Conservation (phyloP, 176 grass and related monocot species). For the Saccharum spontaneum region DNA sequence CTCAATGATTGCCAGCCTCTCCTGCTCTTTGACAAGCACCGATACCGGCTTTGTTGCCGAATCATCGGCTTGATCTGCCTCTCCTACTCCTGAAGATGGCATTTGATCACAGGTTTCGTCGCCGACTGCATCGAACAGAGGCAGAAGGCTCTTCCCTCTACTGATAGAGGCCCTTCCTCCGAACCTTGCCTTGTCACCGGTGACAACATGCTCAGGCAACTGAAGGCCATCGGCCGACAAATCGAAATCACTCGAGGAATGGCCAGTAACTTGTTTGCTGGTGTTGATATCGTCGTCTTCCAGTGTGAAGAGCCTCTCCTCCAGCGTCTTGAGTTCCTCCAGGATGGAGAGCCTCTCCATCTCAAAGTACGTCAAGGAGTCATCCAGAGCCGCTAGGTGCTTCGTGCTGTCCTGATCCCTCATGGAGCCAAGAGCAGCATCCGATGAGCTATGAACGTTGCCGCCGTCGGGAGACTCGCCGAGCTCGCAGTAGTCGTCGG, state of each 20-base stretch:
- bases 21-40: conserved; percentile 43
- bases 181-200: conserved; percentile 28
- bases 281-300: conserved; percentile 64
- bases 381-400: conserved; percentile 61
- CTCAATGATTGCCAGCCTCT: conserved; percentile 66
- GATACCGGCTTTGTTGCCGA: conserved; percentile 7
- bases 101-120: conserved; percentile 44
- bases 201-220: conserved; percentile 17
- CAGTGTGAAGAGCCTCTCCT: conserved; percentile 79
- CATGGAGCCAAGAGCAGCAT: conserved; percentile 11
- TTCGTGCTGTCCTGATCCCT: conserved; percentile 31
- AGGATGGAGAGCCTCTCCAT: conserved; percentile 91
- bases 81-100: conserved; percentile 17
- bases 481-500: conserved; percentile 42
- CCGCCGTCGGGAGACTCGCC: conserved; percentile 51
- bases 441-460: conserved; percentile 32
- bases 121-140: conserved; percentile 68
- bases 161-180: conserved; percentile 39
- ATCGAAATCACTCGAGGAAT: conserved; percentile 32
- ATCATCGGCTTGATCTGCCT: conserved; percentile 12
- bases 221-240: conserved; percentile 25
- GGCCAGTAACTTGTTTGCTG: conserved; percentile 29
- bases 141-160: conserved; percentile 78
- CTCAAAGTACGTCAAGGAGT: conserved; percentile 86
- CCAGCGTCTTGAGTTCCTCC: conserved; percentile 84